Evolutionary conservation across 805 yeast species (phyloP).

Genomic region (Lipomyces oligophaga): DNA sequence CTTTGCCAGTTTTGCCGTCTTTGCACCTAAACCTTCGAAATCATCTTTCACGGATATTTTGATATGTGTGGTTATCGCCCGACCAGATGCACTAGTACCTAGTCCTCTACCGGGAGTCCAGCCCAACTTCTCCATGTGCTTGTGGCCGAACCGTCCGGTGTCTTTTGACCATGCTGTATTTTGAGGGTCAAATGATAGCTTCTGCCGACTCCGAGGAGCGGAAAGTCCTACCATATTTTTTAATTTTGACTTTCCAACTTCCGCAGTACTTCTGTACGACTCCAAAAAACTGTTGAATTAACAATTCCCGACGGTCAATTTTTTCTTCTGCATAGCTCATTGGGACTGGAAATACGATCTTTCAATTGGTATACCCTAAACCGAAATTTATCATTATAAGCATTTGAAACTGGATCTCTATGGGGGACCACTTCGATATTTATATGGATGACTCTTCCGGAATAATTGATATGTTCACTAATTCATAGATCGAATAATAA

Average conservation of each 20-base stretch:
- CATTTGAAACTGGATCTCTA: too few relatives aligned
- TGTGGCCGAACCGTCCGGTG: slow-evolving; percentile 78
- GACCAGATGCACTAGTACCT: slow-evolving; percentile 48
- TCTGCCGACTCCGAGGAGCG: slow-evolving; percentile 71
- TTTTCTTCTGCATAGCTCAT: too few relatives aligned
- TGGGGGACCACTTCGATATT: too few relatives aligned
- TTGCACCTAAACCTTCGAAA: slow-evolving; percentile 72
- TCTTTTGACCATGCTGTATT: slow-evolving; percentile 91
- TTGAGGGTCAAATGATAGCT: slow-evolving; percentile 89
- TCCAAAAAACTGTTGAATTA: not conserved
- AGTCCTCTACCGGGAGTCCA: slow-evolving; percentile 92
- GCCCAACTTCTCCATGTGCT: slow-evolving; percentile 74
- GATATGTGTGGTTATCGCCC: slow-evolving; percentile 74
- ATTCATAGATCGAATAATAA: too few relatives aligned
- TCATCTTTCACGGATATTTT: slow-evolving; percentile 80
- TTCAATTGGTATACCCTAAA: too few relatives aligned
- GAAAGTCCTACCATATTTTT: slow-evolving; percentile 39
- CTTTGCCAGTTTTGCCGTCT: slow-evolving; percentile 52
- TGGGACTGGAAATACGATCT: too few relatives aligned
- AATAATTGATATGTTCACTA: too few relatives aligned
- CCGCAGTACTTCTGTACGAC: not conserved
- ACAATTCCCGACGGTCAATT: too few relatives aligned
- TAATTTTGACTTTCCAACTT: not conserved
- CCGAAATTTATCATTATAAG: too few relatives aligned
- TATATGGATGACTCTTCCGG: too few relatives aligned